Evolutionary conservation across 1,139 yeast genomes (phyloP), one percentile per base, ranked within the genome.

Genomic region (Pichia norvegensis): DNA sequence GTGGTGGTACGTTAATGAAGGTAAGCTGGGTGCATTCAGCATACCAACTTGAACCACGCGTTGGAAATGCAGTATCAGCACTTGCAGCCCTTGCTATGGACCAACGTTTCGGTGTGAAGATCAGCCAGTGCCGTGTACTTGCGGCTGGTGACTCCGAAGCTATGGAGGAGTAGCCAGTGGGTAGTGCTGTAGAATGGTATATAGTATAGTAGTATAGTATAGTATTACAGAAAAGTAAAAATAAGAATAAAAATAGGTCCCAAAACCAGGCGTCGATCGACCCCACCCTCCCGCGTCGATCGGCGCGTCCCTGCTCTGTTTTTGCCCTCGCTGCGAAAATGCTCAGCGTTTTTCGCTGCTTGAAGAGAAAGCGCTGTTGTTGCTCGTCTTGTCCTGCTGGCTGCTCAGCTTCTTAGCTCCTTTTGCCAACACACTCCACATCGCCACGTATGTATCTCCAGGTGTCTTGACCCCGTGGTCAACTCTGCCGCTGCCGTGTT

Each of bases 1-100:
- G 94, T 36, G 97, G 96, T 41, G 95, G 95, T 42, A 64, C 69
- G 40, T 73, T 75, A 56, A 73, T 78, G 48, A 74, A 77, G 46
- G 88, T 96, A 53, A 79, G 88, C 54, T 90, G 94, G 88, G 83
- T 85, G 43, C 96, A 88, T 62, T 86, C 96, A 29, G 69, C 76
- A 43, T 78, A 67, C 65, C 76, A 77, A 61, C 65, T 83, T 49
- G 62, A 70, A 42, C 74, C 73, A 42, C 63, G 66, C 11, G 66
- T 71, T 46, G 67, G 71, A 27, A 76, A 71, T 47, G 73, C 76
- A 45, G 72, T 80, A 40, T 65, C 70, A 52, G 75, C 78, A 51
- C 69, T 84, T 59, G 73, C 76, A 45, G 73, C 75, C 52, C 67
- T 82, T 57, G 67, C 77, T 36, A 77, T 79, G 63, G 90, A 82